A percentile compares a stretch with the other conserved stretches of the same genome.
phyloP scores from a whole-genome alignment of 108 stramenopile species.

The Fragilariopsis cylindrus region DNA sequence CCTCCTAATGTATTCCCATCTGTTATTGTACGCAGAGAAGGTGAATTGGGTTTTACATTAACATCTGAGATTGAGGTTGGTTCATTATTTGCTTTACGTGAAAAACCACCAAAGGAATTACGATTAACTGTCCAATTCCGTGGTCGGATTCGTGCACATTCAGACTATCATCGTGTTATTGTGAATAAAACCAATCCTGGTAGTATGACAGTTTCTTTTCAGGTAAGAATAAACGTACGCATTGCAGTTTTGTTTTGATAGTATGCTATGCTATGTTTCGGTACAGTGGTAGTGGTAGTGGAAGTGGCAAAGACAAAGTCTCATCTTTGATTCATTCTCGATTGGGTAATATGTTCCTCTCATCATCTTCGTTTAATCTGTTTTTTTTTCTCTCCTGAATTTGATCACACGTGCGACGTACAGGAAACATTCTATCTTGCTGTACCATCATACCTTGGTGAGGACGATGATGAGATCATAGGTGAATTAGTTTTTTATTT shows the following conservation, averaged over 20 bases:
- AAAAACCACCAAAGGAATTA: constrained; percentile 13
- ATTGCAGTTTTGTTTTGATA: too few relatives aligned
- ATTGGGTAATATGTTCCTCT: too few relatives aligned
- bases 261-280: too few relatives aligned
- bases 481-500: constrained; percentile 13
- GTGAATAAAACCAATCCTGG: neutral
- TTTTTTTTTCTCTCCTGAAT: neutral
- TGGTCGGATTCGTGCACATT: neutral
- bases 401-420: neutral
- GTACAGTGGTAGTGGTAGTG: too few relatives aligned
- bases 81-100: constrained; percentile 5
- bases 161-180: neutral
- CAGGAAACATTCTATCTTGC: constrained; percentile 10
- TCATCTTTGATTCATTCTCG: too few relatives aligned
- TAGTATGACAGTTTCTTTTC: constrained; percentile 2
- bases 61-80: constrained; percentile 11
- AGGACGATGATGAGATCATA: neutral
- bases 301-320: too few relatives aligned
- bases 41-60: constrained; percentile 19
- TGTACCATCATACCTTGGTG: neutral
- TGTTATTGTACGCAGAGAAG: constrained; percentile 15
- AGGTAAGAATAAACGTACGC: neutral
- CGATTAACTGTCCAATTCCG: constrained; percentile 16
- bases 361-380: too few relatives aligned
- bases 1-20: constrained; percentile 26